Evolutionary conservation across 1,139 yeast genomes (phyloP), one percentile per base, ranked within the genome.

Genomic region (Kodamaea arcana): DNA sequence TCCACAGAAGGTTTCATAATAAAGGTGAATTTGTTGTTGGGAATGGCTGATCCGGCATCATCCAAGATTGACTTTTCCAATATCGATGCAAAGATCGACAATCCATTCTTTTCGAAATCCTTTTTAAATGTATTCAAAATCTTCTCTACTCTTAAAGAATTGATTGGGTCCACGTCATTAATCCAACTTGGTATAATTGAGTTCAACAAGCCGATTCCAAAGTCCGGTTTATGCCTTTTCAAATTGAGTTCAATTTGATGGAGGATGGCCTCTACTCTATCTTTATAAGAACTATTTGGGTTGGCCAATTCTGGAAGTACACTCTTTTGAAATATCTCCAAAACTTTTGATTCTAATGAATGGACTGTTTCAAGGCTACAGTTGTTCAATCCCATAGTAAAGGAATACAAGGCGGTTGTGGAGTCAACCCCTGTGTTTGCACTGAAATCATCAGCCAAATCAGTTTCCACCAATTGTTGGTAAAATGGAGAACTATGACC

Each of bases 401-500:
- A 82, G 32, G 92, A 69, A 40, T 85, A 78, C 32, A 78, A 74
- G 0, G 90, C 83, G 7, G 96, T 84, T 30, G 88, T 80, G 2
- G 85, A 72, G 42, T 92, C 97, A 33, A 87, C 67, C 1, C 98
- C 98, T 0, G 95, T 70, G 51, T 94, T 94, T 5, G 90, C 85
- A 0, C 94, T 69, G 56, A 83, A 92, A 48, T 92, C 97, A 32
- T 85, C 79, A 27, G 94, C 97, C 30, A 80, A 58, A 2, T 94
- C 94, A 8, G 83, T 63, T 56, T 92, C 98, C 41, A 92, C 83
- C 39, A 92, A 67, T 16, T 78, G 78, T 58, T 88, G 87, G 58
- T 90, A 86, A 36, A 92, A 70, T 5, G 95, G 92, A 9, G 97
- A 83, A 11, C 92, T 83, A 52, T 90, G 97, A 1, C 98, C 97